Evolutionary conservation across 805 yeast genomes (phyloP).

Genomic region (Peterozyma xylosa): DNA sequence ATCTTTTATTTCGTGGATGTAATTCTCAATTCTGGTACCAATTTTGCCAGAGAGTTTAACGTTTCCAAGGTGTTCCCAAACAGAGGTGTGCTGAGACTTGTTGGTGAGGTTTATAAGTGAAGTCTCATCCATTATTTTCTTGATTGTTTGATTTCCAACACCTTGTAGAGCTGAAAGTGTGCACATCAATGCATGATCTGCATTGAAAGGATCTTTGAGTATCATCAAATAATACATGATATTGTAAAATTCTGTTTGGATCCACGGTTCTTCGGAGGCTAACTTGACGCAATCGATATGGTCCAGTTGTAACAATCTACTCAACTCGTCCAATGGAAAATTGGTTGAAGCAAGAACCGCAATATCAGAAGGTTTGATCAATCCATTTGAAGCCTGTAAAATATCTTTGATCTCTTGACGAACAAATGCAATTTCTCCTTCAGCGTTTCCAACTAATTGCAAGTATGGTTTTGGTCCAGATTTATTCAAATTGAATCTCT

Average conservation of each 20-base stretch:
- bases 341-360: slow-evolving; percentile 48
- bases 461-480: slow-evolving; percentile 20
- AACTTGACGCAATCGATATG: slow-evolving; percentile 37
- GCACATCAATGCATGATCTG: slow-evolving; percentile 20
- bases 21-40: slow-evolving; percentile 6
- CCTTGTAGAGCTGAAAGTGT: slow-evolving; percentile 16
- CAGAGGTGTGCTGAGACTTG: neutral
- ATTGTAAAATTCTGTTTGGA: slow-evolving; percentile 31
- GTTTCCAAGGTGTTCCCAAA: neutral
- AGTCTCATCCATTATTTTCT: slow-evolving; percentile 8
- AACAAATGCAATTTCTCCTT: slow-evolving; percentile 36
- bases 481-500: slow-evolving; percentile 11
- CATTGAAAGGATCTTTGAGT: slow-evolving; percentile 20
- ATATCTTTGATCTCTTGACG: slow-evolving; percentile 36
- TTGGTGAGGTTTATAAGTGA: slow-evolving; percentile 5
- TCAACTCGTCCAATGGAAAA: slow-evolving; percentile 32
- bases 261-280: slow-evolving; percentile 45
- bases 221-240: slow-evolving; percentile 44
- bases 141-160: slow-evolving; percentile 7
- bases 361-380: slow-evolving; percentile 38
- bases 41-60: neutral
- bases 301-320: slow-evolving; percentile 27
- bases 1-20: slow-evolving; percentile 10
- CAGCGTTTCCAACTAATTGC: slow-evolving; percentile 14
- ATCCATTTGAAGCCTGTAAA: slow-evolving; percentile 31